Evolutionary conservation across 2,329 filamentous ascomycete species (phyloP), one percentile per base, ranked within the genome.

Genomic region (Huntiella bhutanensis): DNA sequence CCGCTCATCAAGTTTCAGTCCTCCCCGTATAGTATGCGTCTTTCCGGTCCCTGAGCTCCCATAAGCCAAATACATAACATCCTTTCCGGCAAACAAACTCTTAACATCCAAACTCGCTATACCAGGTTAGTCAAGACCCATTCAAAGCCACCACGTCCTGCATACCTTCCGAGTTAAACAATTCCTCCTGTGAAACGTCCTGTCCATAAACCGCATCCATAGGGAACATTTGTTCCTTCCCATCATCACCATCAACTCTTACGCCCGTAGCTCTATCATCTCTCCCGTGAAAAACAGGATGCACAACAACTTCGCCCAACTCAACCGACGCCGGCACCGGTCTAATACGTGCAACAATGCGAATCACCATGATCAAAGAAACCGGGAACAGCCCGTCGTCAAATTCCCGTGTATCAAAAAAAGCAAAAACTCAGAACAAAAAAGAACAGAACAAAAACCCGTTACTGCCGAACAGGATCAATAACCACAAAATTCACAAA

Each of bases 21-120:
- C 87, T 53, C 87, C 87, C 52, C 87, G 79, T 86, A 95, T 94
- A 2, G 87, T 95, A 62, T 94, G 84, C 50, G 87, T 95, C 64
- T 95, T 95, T 47, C 87, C 87, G 0, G 86, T 93, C 41, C 87
- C 87, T 0, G 87, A 94, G 50, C 88, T 84, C 51, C 87, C 87
- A 59, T 95, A 94, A 22, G 87, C 86, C 58, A 95, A 94, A 48
- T 94, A 75, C 8, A 85, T 93, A 37, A 88, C 75, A 62, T 92
- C 83, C 58, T 85, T 77, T 49, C 84, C 91, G 62, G 80, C 79
- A 64, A 96, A 95, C 7, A 96, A 75, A 46, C 91, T 82, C 60
- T 94, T 95, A 52, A 95, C 69, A 43, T 87, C 86, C 1, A 88
- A 85, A 36, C 84, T 72, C 54, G 96, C 87, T 94, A 59, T 15